phyloP scores from a whole-genome alignment of 2,329 filamentous ascomycete species.

The Aureobasidium melanogenum region DNA sequence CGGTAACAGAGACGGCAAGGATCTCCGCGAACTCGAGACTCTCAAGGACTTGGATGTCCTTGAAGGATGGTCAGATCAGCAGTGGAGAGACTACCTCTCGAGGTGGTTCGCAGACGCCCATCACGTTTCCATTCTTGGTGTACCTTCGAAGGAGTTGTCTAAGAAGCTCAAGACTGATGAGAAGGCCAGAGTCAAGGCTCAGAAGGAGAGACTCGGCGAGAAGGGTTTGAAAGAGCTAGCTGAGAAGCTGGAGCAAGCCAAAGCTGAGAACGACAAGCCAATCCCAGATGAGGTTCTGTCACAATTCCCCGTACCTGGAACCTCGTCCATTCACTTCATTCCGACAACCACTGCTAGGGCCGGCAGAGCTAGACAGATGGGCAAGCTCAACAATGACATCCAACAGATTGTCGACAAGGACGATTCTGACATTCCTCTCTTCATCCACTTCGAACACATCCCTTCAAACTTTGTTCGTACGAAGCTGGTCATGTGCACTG shows the following conservation, averaged over 20 bases:
- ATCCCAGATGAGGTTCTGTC: conserved; percentile 78
- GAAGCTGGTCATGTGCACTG: conserved; percentile 70
- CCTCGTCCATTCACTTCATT: conserved; percentile 92
- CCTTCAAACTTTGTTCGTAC: conserved; percentile 88
- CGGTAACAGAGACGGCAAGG: conserved; percentile 68
- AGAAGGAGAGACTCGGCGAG: conserved; percentile 71
- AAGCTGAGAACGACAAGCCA: conserved; percentile 77
- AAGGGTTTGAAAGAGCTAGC: conserved; percentile 69
- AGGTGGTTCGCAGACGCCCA: conserved; percentile 79
- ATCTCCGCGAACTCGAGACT: conserved; percentile 33
- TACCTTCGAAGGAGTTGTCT: conserved; percentile 71
- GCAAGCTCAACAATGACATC: conserved; percentile 56
- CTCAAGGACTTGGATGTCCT: conserved; percentile 54
- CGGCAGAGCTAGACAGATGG: conserved; percentile 65
- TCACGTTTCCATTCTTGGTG: conserved; percentile 80
- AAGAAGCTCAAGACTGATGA: conserved; percentile 76
- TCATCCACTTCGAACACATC: conserved; percentile 95
- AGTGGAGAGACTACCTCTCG: conserved; percentile 76
- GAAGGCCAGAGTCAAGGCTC: conserved; percentile 64
- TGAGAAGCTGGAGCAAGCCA: conserved; percentile 70
- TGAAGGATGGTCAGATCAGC: conserved; percentile 67
- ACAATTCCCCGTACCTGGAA: conserved; percentile 70
- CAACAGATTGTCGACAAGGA: conserved; percentile 70
- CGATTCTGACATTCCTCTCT: conserved; percentile 58
- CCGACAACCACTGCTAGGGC: conserved; percentile 75